Conservation (phyloP, 345 rosid species). For the Gossypium longicalyx region DNA sequence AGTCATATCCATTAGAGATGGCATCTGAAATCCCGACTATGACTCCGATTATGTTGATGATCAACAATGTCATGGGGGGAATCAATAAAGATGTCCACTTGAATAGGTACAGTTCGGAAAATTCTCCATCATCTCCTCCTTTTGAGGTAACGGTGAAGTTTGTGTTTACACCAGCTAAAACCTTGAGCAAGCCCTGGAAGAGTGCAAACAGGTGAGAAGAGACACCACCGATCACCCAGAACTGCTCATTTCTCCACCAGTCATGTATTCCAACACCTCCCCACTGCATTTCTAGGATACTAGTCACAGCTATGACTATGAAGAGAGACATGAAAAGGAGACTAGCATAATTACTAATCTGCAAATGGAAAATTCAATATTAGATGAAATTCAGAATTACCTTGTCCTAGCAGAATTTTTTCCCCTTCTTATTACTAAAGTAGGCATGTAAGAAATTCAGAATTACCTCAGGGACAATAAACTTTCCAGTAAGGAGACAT, state of each 20-base stretch:
- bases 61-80: slow-evolving; percentile 53
- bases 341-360: slow-evolving; percentile 61
- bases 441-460: neutral
- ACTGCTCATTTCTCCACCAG: slow-evolving; percentile 81
- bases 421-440: no score
- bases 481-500: slow-evolving; percentile 63
- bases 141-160: slow-evolving; percentile 66
- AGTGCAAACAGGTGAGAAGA: slow-evolving; percentile 65
- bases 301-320: slow-evolving; percentile 54
- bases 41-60: slow-evolving; percentile 55
- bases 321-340: slow-evolving; percentile 56
- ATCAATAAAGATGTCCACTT: slow-evolving; percentile 62
- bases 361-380: slow-evolving; percentile 14
- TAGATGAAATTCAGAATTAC: neutral
- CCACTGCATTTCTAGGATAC: slow-evolving; percentile 70
- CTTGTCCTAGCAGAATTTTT: neutral
- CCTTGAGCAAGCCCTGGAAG: slow-evolving; percentile 68
- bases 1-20: slow-evolving; percentile 57
- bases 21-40: slow-evolving; percentile 57
- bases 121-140: slow-evolving; percentile 57
- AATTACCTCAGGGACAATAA: slow-evolving; percentile 63
- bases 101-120: slow-evolving; percentile 57
- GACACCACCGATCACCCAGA: slow-evolving; percentile 70
- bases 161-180: slow-evolving; percentile 59
- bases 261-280: slow-evolving; percentile 70